phyloP scores from a whole-genome alignment of 805 yeast genomes.

The Hanseniaspora clermontiae region DNA sequence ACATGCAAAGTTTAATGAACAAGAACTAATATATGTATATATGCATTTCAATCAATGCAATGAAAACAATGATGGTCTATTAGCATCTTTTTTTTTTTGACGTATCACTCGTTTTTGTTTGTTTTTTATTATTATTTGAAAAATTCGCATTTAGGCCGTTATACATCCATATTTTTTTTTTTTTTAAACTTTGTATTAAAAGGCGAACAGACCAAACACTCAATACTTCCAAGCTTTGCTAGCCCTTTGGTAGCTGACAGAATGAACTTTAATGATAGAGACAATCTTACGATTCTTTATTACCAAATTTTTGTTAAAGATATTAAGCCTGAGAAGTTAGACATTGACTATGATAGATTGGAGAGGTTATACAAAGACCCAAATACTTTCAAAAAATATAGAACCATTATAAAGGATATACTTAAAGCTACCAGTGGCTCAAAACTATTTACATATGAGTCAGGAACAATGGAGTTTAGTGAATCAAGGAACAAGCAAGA shows the following conservation, averaged over 20 bases:
- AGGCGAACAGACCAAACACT: too few relatives aligned
- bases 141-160: too few relatives aligned
- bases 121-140: too few relatives aligned
- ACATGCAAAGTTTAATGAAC: constrained; percentile 94
- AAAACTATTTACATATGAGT: background rate
- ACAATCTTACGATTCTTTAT: background rate
- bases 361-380: constrained; percentile 1
- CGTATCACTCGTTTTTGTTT: background rate
- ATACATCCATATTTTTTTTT: too few relatives aligned
- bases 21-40: constrained; percentile 5
- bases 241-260: background rate
- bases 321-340: background rate
- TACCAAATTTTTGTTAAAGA: constrained; percentile 1
- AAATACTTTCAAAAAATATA: constrained; percentile 6
- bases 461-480: background rate
- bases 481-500: background rate
- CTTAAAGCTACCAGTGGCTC: background rate
- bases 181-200: too few relatives aligned
- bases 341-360: background rate
- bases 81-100: background rate
- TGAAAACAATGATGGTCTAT: too few relatives aligned
- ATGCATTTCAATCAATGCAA: too few relatives aligned
- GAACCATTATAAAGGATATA: constrained; percentile 6
- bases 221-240: background rate
- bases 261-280: constrained; percentile 10